Percentiles rank a stretch among this genome's conserved stretches.
phyloP scores from a whole-genome alignment of 2,329 filamentous ascomycete species.

The Apiospora aurea region DNA sequence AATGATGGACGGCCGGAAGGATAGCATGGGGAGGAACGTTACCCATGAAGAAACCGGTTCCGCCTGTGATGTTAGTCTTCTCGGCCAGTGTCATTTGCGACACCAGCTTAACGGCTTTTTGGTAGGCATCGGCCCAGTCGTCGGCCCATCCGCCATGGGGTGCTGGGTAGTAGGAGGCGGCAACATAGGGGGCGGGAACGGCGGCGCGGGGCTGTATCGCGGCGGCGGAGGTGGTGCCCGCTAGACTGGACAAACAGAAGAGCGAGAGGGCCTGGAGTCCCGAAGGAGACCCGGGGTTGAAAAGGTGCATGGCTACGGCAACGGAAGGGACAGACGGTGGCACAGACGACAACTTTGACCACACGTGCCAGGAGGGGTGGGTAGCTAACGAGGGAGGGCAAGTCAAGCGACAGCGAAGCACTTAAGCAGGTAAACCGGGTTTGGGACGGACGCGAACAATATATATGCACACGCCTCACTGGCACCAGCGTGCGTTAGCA shows the following conservation, averaged over 20 bases:
- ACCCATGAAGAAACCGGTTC: constrained; percentile 76
- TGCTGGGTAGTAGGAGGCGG: constrained; percentile 73
- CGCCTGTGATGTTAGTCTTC: constrained; percentile 79
- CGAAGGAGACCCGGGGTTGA: constrained; percentile 34
- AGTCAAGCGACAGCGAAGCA: constrained; percentile 5
- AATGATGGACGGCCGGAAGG: background rate
- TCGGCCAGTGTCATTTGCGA: constrained; percentile 80
- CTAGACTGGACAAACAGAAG: constrained; percentile 30
- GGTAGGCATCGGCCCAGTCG: constrained; percentile 74
- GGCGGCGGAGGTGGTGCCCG: constrained; percentile 31
- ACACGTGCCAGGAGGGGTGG: background rate
- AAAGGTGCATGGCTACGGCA: constrained; percentile 32
- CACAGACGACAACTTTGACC: constrained; percentile 22
- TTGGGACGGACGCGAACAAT: background rate
- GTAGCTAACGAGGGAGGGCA: background rate
- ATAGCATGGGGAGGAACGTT: constrained; percentile 1
- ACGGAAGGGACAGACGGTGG: constrained; percentile 27
- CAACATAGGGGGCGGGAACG: constrained; percentile 47
- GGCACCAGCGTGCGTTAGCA: background rate
- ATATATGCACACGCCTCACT: background rate
- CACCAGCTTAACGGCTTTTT: constrained; percentile 72
- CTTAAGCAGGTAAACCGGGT: background rate
- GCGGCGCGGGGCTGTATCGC: constrained; percentile 36
- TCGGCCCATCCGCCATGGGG: constrained; percentile 75
- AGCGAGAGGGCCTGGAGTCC: constrained; percentile 38